phyloP scores from a whole-genome alignment of 371 early-diverging fungal genomes.

The Catenaria anguillulae region DNA sequence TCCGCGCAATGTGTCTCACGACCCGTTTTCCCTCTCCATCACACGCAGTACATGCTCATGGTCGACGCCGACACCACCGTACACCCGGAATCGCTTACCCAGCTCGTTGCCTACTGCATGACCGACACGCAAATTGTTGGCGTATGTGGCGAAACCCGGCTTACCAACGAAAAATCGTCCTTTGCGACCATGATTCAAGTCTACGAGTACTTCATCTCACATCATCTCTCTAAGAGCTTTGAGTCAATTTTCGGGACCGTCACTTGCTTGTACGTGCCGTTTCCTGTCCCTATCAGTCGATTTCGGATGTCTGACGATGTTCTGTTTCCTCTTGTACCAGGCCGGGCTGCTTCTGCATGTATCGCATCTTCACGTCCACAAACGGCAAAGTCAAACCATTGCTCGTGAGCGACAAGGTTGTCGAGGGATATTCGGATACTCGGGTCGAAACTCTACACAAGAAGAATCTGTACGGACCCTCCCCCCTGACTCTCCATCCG shows the following conservation, averaged over 20 bases:
- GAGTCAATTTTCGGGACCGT: slow-evolving; percentile 97
- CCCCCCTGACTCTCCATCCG: too few relatives aligned
- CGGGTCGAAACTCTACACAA: slow-evolving; percentile 89
- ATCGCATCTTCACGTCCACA: slow-evolving; percentile 39
- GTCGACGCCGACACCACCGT: slow-evolving; percentile 56
- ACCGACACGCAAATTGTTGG: slow-evolving; percentile 68
- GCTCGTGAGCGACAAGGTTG: slow-evolving; percentile 1
- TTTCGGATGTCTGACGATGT: too few relatives aligned
- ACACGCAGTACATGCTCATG: slow-evolving; percentile 44
- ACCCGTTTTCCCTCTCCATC: too few relatives aligned
- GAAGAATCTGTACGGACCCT: slow-evolving; percentile 97
- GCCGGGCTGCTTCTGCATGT: slow-evolving; percentile 96
- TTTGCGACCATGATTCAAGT: slow-evolving; percentile 91
- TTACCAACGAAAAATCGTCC: slow-evolving; percentile 71
- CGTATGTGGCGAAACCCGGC: slow-evolving; percentile 70
- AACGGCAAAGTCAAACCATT: slow-evolving; percentile 4
- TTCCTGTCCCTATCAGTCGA: too few relatives aligned
- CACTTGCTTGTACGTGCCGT: slow-evolving; percentile 83
- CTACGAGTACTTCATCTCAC: slow-evolving; percentile 76
- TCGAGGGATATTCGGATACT: slow-evolving; percentile 2
- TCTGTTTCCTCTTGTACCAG: too few relatives aligned
- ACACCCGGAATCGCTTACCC: slow-evolving; percentile 45
- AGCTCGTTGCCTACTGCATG: slow-evolving; percentile 52
- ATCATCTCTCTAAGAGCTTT: slow-evolving; percentile 82
- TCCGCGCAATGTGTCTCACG: too few relatives aligned